phyloP scores from a whole-genome alignment of 768 basidiomycete species.

The Boletus vermiculosoides region DNA sequence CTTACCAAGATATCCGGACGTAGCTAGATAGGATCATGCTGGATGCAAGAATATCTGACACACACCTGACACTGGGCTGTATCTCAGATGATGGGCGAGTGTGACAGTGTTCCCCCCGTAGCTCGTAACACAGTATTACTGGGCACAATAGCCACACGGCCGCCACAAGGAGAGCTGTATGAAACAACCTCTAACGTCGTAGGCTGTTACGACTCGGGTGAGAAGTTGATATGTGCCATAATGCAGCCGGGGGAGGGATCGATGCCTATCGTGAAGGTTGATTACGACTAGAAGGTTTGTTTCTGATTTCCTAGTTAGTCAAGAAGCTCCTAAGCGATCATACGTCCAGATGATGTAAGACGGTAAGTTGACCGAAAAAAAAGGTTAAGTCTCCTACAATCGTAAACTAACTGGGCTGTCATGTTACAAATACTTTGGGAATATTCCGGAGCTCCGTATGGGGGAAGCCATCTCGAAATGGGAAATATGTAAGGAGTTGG shows the following conservation, averaged over 20 bases:
- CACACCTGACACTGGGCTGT: background rate
- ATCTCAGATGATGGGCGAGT: background rate
- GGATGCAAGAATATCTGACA: background rate
- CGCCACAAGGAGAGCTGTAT: conserved; percentile 12
- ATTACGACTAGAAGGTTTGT: background rate
- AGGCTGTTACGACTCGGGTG: background rate
- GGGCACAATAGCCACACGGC: background rate
- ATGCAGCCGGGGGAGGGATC: background rate
- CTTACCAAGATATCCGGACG: background rate
- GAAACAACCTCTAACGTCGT: background rate
- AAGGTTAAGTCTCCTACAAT: background rate
- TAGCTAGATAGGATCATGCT: background rate
- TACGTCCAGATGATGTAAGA: background rate
- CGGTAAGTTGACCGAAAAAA: background rate
- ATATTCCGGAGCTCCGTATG: conserved; percentile 5
- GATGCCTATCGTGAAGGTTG: background rate
- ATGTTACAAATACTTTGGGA: background rate
- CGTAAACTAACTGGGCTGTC: background rate
- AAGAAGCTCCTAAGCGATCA: conserved; percentile 1
- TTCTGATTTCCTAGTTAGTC: conserved; percentile 4
- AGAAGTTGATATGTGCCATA: background rate
- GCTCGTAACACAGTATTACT: background rate
- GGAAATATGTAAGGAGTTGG: conserved; percentile 1
- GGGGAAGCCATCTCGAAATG: conserved; percentile 11
- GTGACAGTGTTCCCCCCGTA: background rate